Evolutionary conservation across 495 filamentous ascomycete genomes (phyloP), one percentile per base, ranked within the genome.

Genomic region (Massariosphaeria phaeospora): DNA sequence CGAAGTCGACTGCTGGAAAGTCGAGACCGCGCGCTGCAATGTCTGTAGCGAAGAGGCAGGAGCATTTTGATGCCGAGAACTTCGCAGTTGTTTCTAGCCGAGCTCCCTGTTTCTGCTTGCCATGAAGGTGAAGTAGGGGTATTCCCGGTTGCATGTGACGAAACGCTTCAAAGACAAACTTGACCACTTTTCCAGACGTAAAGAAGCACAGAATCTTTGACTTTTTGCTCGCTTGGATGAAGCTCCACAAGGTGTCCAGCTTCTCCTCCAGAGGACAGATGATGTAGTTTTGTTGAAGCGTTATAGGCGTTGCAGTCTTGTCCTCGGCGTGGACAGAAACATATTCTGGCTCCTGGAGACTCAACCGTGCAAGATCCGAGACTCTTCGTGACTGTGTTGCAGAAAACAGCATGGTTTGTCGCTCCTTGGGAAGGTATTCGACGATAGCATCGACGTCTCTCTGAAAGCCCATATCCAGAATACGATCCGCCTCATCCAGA

Each of bases 391-490:
- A 96, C 69, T 99, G 93, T 0, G 93, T 99, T 1, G 93, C 93
- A 67, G 86, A 91, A 74, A 97, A 99, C 0, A 99, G 77, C 59
- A 99, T 74, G 0, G 93, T 97, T 72, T 99, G 93, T 50, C 94
- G 78, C 33, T 82, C 74, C 61, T 83, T 84, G 1, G 93, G 93
- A 0, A 99, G 77, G 69, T 96, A 91, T 46, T 93, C 89, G 27
- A 99, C 70, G 34, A 99, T 91, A 3, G 93, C 93, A 69, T 99
- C 93, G 12, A 99, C 81, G 0, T 88, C 86, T 12, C 78, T 75
- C 68, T 95, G 86, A 67, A 99, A 99, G 10, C 93, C 93, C 90
- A 96, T 94, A 67, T 99, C 93, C 77, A 99, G 79, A 60, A 97
- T 96, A 26, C 93, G 80, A 66, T 99, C 93, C 3, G 93, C 93